Base-by-base conservation (phyloP, 352 stramenopile genomes). In the Pythium angustatum region DNA sequence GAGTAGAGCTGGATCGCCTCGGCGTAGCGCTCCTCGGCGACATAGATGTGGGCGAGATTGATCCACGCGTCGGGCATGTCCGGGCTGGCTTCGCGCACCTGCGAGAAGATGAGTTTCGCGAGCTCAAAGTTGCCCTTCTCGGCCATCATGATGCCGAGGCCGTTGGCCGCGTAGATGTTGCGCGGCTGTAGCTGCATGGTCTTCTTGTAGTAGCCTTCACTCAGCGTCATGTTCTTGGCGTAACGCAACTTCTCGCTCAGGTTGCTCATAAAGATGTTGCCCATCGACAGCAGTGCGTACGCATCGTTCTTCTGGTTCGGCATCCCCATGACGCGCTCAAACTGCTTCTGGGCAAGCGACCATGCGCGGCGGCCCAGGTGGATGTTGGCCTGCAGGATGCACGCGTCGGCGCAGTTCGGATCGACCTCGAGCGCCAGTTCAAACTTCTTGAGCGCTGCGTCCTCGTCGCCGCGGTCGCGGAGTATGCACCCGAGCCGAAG, bases 231-330 rank as follows among this genome's bases (percentile, higher is more conserved):
- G 79, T 99, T 97, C 75, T 98, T 98, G 24, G 87, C 92, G 81
- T 99, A 98, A 8, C 96, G 91, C 49, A 96, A 91, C 49, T 96
- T 96, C 41, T 97, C 93, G 30, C 96, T 91, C 9, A 99, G 78
- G 72, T 98, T 99, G 71, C 90, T 97, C 87, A 99, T 99, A 72
- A 98, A 99, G 61, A 99, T 98, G 62, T 99, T 99, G 47, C 96
- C 96, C 78, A 99, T 92, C 24, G 92, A 97, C 21, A 99, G 77
- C 75, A 98, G 96, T 11, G 96, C 94, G 77, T 99, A 99, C 26
- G 95, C 88, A 71, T 99, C 95, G 56, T 98, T 97, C 61, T 97
- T 96, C 33, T 98, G 72, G 62, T 94, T 96, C n/a, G 95, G 89
- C 72, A 98, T 97, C 30, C 93, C 89, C 80, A 99, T 98, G 19